Conservation (phyloP, 2,329 filamentous ascomycete species). For the Lasiodiplodia theobromae region DNA sequence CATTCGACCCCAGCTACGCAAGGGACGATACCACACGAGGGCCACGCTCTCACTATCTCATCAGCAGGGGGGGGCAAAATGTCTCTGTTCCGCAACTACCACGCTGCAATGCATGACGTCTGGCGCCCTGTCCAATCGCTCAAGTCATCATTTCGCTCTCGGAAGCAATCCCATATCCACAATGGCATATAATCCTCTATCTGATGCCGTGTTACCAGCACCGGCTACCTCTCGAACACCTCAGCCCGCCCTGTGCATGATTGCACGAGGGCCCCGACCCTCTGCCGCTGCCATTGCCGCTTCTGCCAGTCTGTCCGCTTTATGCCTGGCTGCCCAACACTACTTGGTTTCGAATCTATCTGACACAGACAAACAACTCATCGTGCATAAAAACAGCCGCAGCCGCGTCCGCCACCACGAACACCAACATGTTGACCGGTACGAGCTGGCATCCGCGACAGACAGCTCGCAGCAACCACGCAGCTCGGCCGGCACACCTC, state of each 20-base stretch:
- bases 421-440: conserved; percentile 9
- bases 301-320: neutral
- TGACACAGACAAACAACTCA: conserved; percentile 24
- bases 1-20: conserved; percentile 4
- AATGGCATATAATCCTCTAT: neutral
- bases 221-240: conserved; percentile 1
- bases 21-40: conserved; percentile 11
- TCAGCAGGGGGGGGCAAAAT: conserved; percentile 7
- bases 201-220: conserved; percentile 9
- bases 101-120: neutral
- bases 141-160: neutral
- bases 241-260: conserved; percentile 8
- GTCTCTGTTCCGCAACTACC: conserved; percentile 17
- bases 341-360: conserved; percentile 16
- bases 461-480: neutral
- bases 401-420: conserved; percentile 8
- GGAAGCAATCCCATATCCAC: conserved; percentile 5
- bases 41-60: conserved; percentile 9
- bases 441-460: conserved; percentile 2
- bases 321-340: conserved; percentile 5
- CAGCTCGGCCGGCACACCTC: neutral
- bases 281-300: neutral
- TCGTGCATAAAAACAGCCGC: conserved; percentile 14
- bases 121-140: conserved; percentile 8
- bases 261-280: conserved; percentile 3